Percentiles rank a stretch among this genome's conserved stretches.
These are phyloP conservation scores for Panicum virgatum DNA, from an alignment of 202 grass and related monocot genomes.

Conservation along the genomic window DNA sequence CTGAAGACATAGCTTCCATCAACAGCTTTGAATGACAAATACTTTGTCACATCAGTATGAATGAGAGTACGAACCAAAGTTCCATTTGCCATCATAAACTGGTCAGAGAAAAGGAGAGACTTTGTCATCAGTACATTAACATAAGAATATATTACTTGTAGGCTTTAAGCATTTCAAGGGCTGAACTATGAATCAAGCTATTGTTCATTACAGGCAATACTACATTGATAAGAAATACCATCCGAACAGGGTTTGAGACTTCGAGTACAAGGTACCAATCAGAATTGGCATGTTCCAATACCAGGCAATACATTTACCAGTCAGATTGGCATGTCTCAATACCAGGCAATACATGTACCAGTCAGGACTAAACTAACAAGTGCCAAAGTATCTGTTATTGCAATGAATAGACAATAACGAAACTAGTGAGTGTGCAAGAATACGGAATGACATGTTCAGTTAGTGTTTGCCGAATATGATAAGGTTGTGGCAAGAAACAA, in stretches of 20 bases:
- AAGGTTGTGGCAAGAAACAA: neutral
- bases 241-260: neutral
- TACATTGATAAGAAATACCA: neutral
- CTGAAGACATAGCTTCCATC: slow-evolving; percentile 88
- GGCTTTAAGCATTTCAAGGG: neutral
- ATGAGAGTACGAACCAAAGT: slow-evolving; percentile 77
- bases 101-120: slow-evolving; percentile 10
- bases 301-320: too few species aligned
- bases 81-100: slow-evolving; percentile 95
- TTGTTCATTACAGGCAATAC: neutral
- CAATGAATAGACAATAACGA: neutral
- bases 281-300: neutral
- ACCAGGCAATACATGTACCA: neutral
- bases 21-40: slow-evolving; percentile 79
- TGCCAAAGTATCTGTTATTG: neutral
- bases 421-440: neutral
- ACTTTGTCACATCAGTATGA: slow-evolving; percentile 86
- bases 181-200: slow-evolving; percentile 14
- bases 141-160: slow-evolving; percentile 30
- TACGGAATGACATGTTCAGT: neutral
- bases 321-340: slow-evolving; percentile 11
- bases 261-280: neutral
- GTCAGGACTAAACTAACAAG: neutral
- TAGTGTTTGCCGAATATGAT: neutral
- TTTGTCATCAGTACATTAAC: slow-evolving; percentile 23